Evolutionary conservation across 2,329 filamentous ascomycete species (phyloP).

Genomic region (Lanzia echinophila): DNA sequence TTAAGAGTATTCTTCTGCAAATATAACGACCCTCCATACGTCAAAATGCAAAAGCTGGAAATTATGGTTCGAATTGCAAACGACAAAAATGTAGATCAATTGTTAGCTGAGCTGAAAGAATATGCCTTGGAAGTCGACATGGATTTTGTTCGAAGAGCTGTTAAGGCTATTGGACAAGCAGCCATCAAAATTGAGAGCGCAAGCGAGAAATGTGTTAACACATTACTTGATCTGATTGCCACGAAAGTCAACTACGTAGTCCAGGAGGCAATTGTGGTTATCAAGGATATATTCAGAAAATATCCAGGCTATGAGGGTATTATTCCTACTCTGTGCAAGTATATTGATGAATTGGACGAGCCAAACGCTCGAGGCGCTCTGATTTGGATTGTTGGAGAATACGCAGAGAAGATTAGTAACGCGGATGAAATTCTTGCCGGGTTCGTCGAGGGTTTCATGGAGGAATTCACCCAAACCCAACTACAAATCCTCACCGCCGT

Average conservation of each 20-base stretch:
- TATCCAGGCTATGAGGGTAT: conserved; percentile 98
- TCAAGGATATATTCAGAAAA: conserved; percentile 96
- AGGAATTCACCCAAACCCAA: conserved; percentile 98
- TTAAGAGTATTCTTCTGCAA: conserved; percentile 99
- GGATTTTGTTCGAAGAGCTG: conserved; percentile 92
- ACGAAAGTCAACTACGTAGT: conserved; percentile 99
- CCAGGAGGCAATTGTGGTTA: conserved; percentile 96
- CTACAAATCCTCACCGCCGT: conserved; percentile 94
- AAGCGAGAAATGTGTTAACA: conserved; percentile 92
- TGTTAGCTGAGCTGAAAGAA: conserved; percentile 90
- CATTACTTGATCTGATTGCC: conserved; percentile 85
- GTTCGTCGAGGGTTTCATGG: conserved; percentile 91
- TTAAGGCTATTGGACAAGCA: conserved; percentile 94
- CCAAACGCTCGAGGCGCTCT: conserved; percentile 82
- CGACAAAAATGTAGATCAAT: conserved; percentile 90
- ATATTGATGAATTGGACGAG: conserved; percentile 95
- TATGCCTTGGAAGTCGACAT: conserved; percentile 98
- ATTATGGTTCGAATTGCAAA: conserved; percentile 99
- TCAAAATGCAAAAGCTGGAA: conserved; percentile 95
- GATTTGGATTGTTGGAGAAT: conserved; percentile 99
- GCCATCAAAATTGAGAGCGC: conserved; percentile 97
- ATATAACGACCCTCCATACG: conserved; percentile 96
- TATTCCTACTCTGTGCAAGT: conserved; percentile 90
- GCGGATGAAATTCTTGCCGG: conserved; percentile 88
- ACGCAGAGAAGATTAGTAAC: conserved; percentile 98